phyloP scores from a whole-genome alignment of 2,329 filamentous ascomycete species.

The Pseudogymnoascus sp. region DNA sequence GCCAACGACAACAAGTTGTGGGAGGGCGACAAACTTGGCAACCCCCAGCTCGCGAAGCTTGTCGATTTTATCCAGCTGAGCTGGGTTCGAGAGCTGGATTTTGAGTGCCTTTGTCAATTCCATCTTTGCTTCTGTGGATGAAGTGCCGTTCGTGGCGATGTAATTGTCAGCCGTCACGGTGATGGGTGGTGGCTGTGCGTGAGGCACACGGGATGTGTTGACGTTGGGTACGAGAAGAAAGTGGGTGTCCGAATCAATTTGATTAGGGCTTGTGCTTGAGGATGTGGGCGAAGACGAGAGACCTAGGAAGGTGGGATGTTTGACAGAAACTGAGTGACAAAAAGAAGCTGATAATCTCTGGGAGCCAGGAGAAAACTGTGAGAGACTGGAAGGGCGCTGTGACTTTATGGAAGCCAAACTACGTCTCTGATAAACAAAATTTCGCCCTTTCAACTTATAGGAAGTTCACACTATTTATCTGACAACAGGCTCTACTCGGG shows the following conservation, averaged over 20 bases:
- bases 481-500: not conserved
- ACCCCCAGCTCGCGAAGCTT: conserved; percentile 16
- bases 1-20: conserved; percentile 30
- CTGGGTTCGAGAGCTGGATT: not conserved
- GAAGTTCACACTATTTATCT: not conserved
- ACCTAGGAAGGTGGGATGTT: not conserved
- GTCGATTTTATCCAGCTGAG: conserved; percentile 16
- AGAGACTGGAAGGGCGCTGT: not conserved
- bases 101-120: not conserved
- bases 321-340: not conserved
- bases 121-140: not conserved
- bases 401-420: not conserved
- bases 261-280: not conserved
- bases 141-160: not conserved
- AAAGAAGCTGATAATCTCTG: not conserved
- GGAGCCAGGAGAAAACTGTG: not conserved
- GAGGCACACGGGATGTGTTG: not conserved
- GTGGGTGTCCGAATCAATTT: not conserved
- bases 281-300: not conserved
- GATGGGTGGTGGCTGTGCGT: not conserved
- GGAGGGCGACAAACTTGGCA: conserved; percentile 15
- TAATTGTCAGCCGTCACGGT: not conserved
- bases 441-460: not conserved
- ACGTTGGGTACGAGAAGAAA: not conserved
- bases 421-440: not conserved